Base-by-base conservation (phyloP, 345 rosid species). In the Gynandropsis gynandra region DNA sequence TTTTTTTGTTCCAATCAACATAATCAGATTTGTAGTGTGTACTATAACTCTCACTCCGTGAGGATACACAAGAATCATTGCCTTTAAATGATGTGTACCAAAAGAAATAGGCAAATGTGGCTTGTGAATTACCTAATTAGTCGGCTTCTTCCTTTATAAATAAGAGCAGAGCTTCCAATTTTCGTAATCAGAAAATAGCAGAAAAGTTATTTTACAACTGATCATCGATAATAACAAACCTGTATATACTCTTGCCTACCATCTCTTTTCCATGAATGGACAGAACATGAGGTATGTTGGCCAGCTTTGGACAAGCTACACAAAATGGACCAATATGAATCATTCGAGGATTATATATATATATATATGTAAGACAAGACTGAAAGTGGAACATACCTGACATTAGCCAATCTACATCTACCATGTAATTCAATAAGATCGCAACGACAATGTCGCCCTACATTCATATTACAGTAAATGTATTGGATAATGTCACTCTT, bases 1-100 rank as follows among this genome's bases (percentile, higher is more conserved):
- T 87, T 68, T 87, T 92, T 73, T 87, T 82, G 69, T 92, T 92
- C 98, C 98, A 92, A 66, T 87, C 98, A 59, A 84, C 93, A 48
- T 74, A 50, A 92, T 92, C 53, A 92, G 65, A 70, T 87, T 92
- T 16, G 98, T 95, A 0, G 98, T 92, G 65, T 92, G 98, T 36
- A 92, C 80, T 57, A 84, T 75, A 66, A 90, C 57, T 72, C 96
- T 74, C 44, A 90, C 80, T 44, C 98, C 95, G 49, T 27, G 73
- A 47, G 81, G 79, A 76, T 90, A 92, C 17, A 92, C 75, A 45
- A 92, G 95, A 76, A 92, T 45, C 72, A 87, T 79, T 58, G 95
- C 98, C 76, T 92, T 92, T 0, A 95, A 92, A 54, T 87, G 98
- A 71, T 87, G 95, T 13, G 98, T 92, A 37, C 96, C 96, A 39